Evolutionary conservation across 345 rosid species (phyloP).

Genomic region (Salix dunnii): DNA sequence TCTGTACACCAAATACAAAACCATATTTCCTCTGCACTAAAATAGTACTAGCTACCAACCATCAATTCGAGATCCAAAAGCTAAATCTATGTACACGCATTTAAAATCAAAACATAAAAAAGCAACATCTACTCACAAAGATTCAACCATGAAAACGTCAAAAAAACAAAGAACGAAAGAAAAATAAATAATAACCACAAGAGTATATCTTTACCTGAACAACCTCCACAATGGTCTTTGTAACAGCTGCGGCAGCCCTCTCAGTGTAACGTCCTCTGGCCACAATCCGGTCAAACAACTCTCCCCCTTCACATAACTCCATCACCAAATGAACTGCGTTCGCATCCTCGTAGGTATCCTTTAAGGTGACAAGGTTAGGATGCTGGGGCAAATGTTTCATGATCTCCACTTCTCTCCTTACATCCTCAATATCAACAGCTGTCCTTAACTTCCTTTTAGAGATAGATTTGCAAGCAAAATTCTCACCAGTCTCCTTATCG

Average conservation of each 20-base stretch:
- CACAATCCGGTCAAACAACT: constrained; percentile 33
- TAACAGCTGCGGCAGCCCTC: constrained; percentile 35
- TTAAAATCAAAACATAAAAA: no score
- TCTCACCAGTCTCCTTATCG: constrained; percentile 25
- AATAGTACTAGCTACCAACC: not conserved
- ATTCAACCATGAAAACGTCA: not conserved
- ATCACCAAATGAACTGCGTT: constrained; percentile 34
- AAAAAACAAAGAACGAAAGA: not conserved
- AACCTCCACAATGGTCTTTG: constrained; percentile 39
- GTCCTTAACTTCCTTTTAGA: constrained; percentile 32
- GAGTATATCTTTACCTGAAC: constrained; percentile 24
- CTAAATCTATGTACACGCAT: not conserved
- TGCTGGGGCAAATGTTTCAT: constrained; percentile 31
- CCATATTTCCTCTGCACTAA: not conserved
- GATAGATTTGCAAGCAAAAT: constrained; percentile 28
- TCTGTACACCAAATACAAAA: not conserved
- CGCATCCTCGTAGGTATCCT: constrained; percentile 31
- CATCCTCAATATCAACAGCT: constrained; percentile 34
- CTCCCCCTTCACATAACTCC: constrained; percentile 38
- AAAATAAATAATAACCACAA: not conserved
- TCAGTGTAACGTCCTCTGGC: constrained; percentile 38
- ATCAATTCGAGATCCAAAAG: not conserved
- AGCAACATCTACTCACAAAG: not conserved
- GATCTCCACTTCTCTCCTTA: constrained; percentile 37
- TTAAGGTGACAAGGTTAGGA: constrained; percentile 29